These are phyloP conservation scores for Exserohilum rostratum DNA, from an alignment of 2,329 filamentous ascomycete genomes.

Conservation along the genomic window DNA sequence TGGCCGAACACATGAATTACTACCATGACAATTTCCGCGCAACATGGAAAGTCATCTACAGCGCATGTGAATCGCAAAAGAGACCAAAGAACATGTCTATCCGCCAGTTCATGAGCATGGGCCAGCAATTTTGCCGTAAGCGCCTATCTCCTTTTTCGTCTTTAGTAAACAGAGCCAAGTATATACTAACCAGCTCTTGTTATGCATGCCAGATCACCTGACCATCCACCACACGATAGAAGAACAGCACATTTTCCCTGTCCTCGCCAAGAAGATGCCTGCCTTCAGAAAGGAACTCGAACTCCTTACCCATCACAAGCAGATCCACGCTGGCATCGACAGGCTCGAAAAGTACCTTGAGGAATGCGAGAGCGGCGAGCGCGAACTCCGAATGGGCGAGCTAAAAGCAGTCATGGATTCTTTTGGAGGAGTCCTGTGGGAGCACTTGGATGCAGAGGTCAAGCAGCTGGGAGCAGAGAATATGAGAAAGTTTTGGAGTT, in stretches of 20 bases:
- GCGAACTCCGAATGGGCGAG: constrained; percentile 60
- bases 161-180: no score
- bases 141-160: background rate
- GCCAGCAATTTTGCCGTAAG: constrained; percentile 67
- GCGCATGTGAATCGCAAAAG: constrained; percentile 64
- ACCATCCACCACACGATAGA: constrained; percentile 81
- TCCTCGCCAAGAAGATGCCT: constrained; percentile 77
- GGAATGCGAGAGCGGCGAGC: constrained; percentile 67
- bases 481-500: constrained; percentile 82
- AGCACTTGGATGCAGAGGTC: constrained; percentile 85
- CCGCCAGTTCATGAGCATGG: constrained; percentile 69
- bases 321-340: constrained; percentile 80
- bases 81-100: constrained; percentile 70
- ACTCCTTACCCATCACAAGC: constrained; percentile 74
- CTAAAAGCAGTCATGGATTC: constrained; percentile 75
- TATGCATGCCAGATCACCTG: constrained; percentile 63
- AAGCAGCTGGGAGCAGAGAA: constrained; percentile 79
- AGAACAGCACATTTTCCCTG: constrained; percentile 79
- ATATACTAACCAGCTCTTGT: background rate
- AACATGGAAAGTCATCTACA: constrained; percentile 74
- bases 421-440: constrained; percentile 81
- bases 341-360: constrained; percentile 69
- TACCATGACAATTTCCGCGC: constrained; percentile 55
- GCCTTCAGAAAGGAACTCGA: constrained; percentile 72
- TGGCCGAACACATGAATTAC: constrained; percentile 76